Percentiles rank a stretch among this genome's conserved stretches.
phyloP scores from a whole-genome alignment of 208 protist species.

The Leishmania amazonensis region DNA sequence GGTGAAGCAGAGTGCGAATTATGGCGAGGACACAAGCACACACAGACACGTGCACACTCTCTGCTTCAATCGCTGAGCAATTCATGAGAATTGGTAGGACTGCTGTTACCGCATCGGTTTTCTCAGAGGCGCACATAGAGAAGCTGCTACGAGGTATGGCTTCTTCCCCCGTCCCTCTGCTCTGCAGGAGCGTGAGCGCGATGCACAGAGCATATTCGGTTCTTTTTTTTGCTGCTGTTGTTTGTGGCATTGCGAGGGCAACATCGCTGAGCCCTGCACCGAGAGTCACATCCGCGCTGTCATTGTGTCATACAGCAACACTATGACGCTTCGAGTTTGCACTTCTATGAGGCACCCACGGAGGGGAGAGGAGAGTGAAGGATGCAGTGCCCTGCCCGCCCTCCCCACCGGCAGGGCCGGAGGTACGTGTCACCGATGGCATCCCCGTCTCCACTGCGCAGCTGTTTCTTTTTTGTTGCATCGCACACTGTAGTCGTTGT shows the following conservation, averaged over 20 bases:
- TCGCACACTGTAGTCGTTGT: background rate
- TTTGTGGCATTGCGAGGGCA: background rate
- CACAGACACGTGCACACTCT: background rate
- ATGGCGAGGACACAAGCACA: background rate
- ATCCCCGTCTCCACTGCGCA: background rate
- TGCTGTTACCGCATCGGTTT: background rate
- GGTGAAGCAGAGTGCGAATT: background rate
- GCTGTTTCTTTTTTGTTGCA: background rate
- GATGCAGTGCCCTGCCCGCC: background rate
- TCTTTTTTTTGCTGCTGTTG: background rate
- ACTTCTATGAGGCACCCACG: background rate
- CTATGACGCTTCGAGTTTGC: background rate
- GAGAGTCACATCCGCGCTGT: background rate
- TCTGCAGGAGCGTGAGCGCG: background rate
- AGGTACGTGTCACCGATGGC: background rate
- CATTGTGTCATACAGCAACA: background rate
- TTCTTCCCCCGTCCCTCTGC: background rate
- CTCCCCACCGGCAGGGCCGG: background rate
- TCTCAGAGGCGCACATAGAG: no score
- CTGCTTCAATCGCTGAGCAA: background rate
- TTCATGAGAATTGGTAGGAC: background rate
- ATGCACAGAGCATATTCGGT: background rate
- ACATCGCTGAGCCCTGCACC: background rate
- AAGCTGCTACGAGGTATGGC: background rate
- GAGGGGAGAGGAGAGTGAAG: background rate